phyloP scores from a whole-genome alignment of 345 rosid genomes.

The Triadica sebifera region DNA sequence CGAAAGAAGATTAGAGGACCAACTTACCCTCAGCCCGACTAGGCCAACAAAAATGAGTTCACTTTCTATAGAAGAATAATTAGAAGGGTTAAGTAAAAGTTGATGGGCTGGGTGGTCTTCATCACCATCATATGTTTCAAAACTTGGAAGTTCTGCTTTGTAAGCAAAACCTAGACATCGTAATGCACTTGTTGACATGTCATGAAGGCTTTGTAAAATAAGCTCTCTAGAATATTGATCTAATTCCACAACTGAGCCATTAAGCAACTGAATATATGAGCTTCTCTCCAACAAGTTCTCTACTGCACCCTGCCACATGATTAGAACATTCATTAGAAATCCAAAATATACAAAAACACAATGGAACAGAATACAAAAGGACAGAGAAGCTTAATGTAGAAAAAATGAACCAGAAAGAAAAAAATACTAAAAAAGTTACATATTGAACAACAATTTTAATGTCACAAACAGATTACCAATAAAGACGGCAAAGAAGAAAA shows the following conservation, averaged over 20 bases:
- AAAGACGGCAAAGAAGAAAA: background rate
- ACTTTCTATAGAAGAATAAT: conserved; percentile 78
- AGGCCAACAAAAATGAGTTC: conserved; percentile 74
- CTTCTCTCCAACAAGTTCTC: conserved; percentile 90
- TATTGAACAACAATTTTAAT: background rate
- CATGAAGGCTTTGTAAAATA: conserved; percentile 57
- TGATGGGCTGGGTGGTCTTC: conserved; percentile 91
- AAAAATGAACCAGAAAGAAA: background rate
- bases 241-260: conserved; percentile 62
- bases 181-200: conserved; percentile 76
- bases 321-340: background rate
- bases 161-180: conserved; percentile 89
- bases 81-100: conserved; percentile 69
- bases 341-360: background rate
- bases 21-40: conserved; percentile 81
- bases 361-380: background rate
- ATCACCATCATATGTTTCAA: conserved; percentile 72
- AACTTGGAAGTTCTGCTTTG: conserved; percentile 51
- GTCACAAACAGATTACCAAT: background rate
- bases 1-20: background rate
- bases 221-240: conserved; percentile 57
- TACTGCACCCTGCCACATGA: conserved; percentile 80
- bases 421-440: background rate
- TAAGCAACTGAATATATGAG: conserved; percentile 61
- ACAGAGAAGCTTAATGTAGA: background rate